phyloP scores from a whole-genome alignment of 257 asterid species.

The Nicotiana tabacum region DNA sequence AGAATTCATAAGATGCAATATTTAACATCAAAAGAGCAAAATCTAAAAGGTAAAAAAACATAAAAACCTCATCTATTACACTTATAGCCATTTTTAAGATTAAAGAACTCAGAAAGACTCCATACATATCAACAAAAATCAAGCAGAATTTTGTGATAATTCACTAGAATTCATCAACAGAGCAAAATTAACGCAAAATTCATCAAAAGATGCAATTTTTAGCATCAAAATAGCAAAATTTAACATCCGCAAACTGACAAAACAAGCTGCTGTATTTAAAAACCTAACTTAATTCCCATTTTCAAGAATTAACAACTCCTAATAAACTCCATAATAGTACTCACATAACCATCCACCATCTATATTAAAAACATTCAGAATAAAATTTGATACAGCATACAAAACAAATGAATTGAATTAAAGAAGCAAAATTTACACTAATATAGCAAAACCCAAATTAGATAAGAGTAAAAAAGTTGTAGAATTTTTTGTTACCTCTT shows the following conservation, averaged over 20 bases:
- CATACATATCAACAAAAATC: background rate
- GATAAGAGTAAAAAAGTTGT: background rate
- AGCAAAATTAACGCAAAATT: background rate
- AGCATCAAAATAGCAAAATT: background rate
- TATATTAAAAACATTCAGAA: background rate
- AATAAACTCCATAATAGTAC: background rate
- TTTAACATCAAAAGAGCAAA: background rate
- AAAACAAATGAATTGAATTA: background rate
- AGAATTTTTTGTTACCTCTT: slow-evolving; percentile 46
- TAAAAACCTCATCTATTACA: background rate
- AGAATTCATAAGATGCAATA: background rate
- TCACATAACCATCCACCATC: background rate
- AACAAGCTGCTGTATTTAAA: background rate
- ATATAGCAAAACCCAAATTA: background rate
- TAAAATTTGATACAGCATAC: background rate
- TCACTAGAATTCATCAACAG: background rate
- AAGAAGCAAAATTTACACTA: background rate
- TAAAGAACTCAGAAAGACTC: background rate
- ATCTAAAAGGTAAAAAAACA: background rate
- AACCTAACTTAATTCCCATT: background rate
- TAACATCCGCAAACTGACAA: background rate
- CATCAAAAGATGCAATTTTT: background rate
- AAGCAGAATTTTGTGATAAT: background rate
- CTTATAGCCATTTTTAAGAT: background rate
- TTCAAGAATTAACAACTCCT: background rate